Conservation (phyloP, 2,329 filamentous ascomycete species). For the Aureobasidium leucospermi region DNA sequence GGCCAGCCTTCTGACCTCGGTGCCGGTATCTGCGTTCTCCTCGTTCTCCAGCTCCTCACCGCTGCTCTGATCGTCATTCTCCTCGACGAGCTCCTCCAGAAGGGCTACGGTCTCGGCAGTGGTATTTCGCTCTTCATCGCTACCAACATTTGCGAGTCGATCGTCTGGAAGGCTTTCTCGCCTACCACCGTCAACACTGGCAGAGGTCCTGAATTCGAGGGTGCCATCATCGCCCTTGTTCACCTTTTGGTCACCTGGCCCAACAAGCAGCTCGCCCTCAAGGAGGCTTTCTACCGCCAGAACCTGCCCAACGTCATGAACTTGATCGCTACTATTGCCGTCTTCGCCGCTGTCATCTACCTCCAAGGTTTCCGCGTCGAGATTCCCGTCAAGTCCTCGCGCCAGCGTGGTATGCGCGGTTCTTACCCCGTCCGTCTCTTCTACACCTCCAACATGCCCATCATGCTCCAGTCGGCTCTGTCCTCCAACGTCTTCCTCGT, state of each 20-base stretch:
- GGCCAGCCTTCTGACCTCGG: constrained; percentile 94
- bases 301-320: constrained; percentile 99
- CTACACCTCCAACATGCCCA: constrained; percentile 99
- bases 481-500: constrained; percentile 99
- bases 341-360: constrained; percentile 98
- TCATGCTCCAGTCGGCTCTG: constrained; percentile 98
- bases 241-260: constrained; percentile 97
- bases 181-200: constrained; percentile 99
- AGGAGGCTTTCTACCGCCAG: constrained; percentile 98
- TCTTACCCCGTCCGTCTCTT: constrained; percentile 98
- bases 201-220: constrained; percentile 97
- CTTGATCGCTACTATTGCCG: constrained; percentile 80
- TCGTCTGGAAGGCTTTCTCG: constrained; percentile 99
- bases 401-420: constrained; percentile 96
- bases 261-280: constrained; percentile 97
- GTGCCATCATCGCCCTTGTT: constrained; percentile 94
- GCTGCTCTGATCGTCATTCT: constrained; percentile 98
- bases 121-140: constrained; percentile 99
- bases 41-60: constrained; percentile 95
- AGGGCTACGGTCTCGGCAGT: constrained; percentile 96
- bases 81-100: constrained; percentile 96
- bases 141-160: constrained; percentile 99
- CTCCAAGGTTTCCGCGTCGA: constrained; percentile 81
- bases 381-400: constrained; percentile 98
- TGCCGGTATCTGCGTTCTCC: constrained; percentile 94